Evolutionary conservation across 2,329 filamentous ascomycete genomes (phyloP), one percentile per base, ranked within the genome.

Genomic region (Neonectria ditissima): DNA sequence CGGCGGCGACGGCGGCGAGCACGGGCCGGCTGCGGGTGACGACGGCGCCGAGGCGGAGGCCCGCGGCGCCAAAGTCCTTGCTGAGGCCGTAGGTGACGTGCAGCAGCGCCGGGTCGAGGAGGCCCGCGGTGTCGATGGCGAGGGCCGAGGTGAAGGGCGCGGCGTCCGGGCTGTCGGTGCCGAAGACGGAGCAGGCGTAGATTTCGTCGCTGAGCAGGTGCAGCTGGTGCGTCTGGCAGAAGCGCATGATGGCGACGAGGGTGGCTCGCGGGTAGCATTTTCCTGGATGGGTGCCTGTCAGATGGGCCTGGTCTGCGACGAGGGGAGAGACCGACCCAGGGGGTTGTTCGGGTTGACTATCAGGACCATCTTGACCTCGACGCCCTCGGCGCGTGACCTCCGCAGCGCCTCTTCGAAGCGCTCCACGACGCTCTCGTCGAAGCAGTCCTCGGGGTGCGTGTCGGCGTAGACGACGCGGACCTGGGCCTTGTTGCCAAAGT

Each of bases 131-230:
- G 44, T 84, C 74, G 10, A 87, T 81, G 2, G 84, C 82, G 1
- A 87, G 74, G 3, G 80, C 75, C 0, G 84, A 87, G 3, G 80
- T 83, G 65, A 88, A 88, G 0, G 77, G 74, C 6, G 62, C 48
- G 11, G 70, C 62, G 20, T 59, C 26, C 60, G 58, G 44, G 74
- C 80, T 59, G 66, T 75, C 37, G 30, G 75, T 70, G 73, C 82
- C 62, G 63, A 82, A 88, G 0, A 83, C 78, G 1, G 83, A 85
- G 39, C 84, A 76, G 10, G 82, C 86, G 68, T 88, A 89, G 41
- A 89, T 83, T 69, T 89, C 87, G 70, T 89, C 86, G 65, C 82
- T 84, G 67, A 89, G 80, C 48, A 88, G 76, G 63, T 89, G 86
- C 4, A 89, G 75, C 4, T 74, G 67, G 63, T 86, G 78, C 43